Base-by-base conservation (phyloP, 495 filamentous ascomycete genomes). In the Xeromyces bisporus region DNA sequence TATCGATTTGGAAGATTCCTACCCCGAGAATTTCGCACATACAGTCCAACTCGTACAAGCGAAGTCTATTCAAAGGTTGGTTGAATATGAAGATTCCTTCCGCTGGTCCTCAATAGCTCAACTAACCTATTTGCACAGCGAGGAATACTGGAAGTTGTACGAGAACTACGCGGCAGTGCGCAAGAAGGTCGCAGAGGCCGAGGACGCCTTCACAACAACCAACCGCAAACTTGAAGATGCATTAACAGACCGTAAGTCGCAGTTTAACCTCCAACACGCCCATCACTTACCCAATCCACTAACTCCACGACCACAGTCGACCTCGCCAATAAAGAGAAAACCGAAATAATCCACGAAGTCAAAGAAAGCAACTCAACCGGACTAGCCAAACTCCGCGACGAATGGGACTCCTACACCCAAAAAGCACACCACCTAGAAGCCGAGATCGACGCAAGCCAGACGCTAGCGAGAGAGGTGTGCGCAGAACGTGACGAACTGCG, bases 81-180 rank as follows among this genome's bases (percentile, higher is more conserved):
- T 17, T 17, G 20, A n/a, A n/a, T n/a, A n/a, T n/a, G n/a, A n/a
- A n/a, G n/a, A n/a, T n/a, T n/a, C n/a, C n/a, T 13, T 12, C 20
- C 12, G 10, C 26, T 9, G 11, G 13, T 18, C n/a, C 26, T 10
- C 26, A 8, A 16, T 26, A 26, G 7, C 9, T 15, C 23, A 35
- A 25, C 47, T 60, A 40, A 57, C 28, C n/a, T n/a, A n/a, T 5
- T 20, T 13, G 8, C 30, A 3, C 13, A 61, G 62, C 38, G 58
- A 64, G 23, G 53, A 61, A 15, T 64, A 64, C 32, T 64, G 55
- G 51, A 60, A 55, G 23, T 33, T 64, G 31, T 62, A 62, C 29
- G 61, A 64, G 18, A 56, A 57, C 23, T 56, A 55, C 33, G 56
- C 58, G 5, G 35, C 40, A 6, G 38, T 47, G n/a, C 49, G 61